Evolutionary conservation across 2,329 filamentous ascomycete species (phyloP).

Genomic region (Diaporthe vexans): DNA sequence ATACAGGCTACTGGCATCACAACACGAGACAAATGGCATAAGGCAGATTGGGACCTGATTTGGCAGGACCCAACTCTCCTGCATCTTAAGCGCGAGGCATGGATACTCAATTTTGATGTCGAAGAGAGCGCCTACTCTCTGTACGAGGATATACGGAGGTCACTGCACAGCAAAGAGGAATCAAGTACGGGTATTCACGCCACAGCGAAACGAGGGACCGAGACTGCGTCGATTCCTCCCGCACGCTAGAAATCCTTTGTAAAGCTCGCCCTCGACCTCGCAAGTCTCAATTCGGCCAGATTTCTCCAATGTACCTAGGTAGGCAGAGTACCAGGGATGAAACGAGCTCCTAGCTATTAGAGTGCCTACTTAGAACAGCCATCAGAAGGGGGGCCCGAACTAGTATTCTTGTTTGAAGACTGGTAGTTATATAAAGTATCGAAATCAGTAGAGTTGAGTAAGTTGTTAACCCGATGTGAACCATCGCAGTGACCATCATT

Average conservation of each 20-base stretch:
- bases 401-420: neutral
- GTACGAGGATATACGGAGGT: neutral
- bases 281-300: neutral
- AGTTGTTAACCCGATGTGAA: no score
- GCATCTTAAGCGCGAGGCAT: conserved; percentile 61
- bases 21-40: conserved; percentile 66
- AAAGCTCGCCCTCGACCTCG: neutral
- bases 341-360: neutral
- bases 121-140: conserved; percentile 58
- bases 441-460: neutral
- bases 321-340: conserved; percentile 17
- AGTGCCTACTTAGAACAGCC: neutral
- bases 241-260: conserved; percentile 19
- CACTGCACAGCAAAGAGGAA: neutral
- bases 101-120: conserved; percentile 64
- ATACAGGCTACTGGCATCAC: conserved; percentile 63
- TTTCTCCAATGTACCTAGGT: neutral
- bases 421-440: neutral
- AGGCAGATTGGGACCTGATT: conserved; percentile 62
- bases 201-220: neutral
- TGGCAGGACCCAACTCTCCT: conserved; percentile 59
- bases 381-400: neutral
- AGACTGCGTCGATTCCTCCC: neutral
- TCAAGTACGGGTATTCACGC: neutral
- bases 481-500: neutral